Conservation (phyloP, 495 filamentous ascomycete genomes). For the Durotheca rogersii region DNA sequence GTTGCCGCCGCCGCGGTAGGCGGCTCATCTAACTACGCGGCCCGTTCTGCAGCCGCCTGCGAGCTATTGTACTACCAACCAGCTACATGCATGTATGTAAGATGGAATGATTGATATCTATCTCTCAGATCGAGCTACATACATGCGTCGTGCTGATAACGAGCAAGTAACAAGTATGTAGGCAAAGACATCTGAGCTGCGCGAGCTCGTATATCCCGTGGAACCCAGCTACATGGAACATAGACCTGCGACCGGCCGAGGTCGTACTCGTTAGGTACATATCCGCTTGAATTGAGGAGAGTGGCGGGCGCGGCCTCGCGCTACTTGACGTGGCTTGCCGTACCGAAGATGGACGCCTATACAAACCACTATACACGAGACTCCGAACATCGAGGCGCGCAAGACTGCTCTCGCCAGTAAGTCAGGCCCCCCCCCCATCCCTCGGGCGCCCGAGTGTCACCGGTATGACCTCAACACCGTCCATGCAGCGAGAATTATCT, state of each 20-base stretch:
- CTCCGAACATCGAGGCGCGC: conserved; percentile 13
- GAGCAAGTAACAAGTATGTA: too few relatives aligned
- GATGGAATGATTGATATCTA: too few relatives aligned
- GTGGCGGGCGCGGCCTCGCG: conserved; percentile 26
- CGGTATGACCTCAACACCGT: conserved; percentile 21
- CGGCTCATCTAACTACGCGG: conserved; percentile 21
- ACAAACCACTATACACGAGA: conserved; percentile 19
- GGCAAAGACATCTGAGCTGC: too few relatives aligned
- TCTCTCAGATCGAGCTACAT: too few relatives aligned
- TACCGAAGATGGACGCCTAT: conserved; percentile 18
- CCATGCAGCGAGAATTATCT: conserved; percentile 28
- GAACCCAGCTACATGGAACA: neutral
- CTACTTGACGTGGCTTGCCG: conserved; percentile 17
- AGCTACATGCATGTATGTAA: conserved; percentile 7
- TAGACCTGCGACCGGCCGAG: neutral
- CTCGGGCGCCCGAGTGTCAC: conserved; percentile 9
- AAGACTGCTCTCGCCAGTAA: conserved; percentile 19
- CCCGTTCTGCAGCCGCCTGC: conserved; percentile 27
- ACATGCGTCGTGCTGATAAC: too few relatives aligned
- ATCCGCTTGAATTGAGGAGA: conserved; percentile 37
- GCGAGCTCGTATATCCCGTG: neutral
- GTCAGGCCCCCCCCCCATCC: conserved; percentile 10
- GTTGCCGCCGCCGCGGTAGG: neutral
- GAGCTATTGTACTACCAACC: conserved; percentile 16
- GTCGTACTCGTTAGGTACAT: conserved; percentile 6